phyloP scores from a whole-genome alignment of 352 stramenopile species.

The Peronosclerospora sorghi region DNA sequence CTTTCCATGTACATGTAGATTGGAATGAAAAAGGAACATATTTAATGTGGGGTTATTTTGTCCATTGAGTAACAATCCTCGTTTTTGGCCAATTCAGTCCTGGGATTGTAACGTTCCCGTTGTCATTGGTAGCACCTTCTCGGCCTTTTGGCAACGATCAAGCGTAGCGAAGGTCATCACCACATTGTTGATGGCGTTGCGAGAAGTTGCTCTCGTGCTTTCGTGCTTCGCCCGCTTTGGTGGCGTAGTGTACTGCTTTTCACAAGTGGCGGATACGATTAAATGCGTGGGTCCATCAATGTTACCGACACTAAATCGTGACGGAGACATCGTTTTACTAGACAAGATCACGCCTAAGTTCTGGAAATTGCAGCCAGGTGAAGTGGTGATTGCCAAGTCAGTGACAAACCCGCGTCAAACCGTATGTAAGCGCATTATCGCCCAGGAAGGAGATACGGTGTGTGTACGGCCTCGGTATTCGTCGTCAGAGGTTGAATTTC shows the following conservation, averaged over 20 bases:
- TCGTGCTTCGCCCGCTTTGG: constrained; percentile 72
- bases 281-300: constrained; percentile 86
- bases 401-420: constrained; percentile 76
- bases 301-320: constrained; percentile 83
- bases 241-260: constrained; percentile 54
- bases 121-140: no score
- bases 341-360: constrained; percentile 78
- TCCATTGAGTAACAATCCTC: no score
- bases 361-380: constrained; percentile 50
- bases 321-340: constrained; percentile 85
- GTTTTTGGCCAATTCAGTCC: no score
- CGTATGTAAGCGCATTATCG: constrained; percentile 86
- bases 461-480: constrained; percentile 59
- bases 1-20: no score
- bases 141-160: no score
- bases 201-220: constrained; percentile 36
- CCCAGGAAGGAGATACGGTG: constrained; percentile 70
- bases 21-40: no score
- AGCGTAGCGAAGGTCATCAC: no score
- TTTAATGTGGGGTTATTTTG: no score
- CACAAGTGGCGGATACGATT: constrained; percentile 66
- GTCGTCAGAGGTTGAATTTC: constrained; percentile 61
- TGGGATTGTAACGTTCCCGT: no score
- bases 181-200: constrained; percentile 13
- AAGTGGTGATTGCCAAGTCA: constrained; percentile 85